phyloP scores from a whole-genome alignment of 192 early-diverging fungal genomes.

The Linnemannia zychae region DNA sequence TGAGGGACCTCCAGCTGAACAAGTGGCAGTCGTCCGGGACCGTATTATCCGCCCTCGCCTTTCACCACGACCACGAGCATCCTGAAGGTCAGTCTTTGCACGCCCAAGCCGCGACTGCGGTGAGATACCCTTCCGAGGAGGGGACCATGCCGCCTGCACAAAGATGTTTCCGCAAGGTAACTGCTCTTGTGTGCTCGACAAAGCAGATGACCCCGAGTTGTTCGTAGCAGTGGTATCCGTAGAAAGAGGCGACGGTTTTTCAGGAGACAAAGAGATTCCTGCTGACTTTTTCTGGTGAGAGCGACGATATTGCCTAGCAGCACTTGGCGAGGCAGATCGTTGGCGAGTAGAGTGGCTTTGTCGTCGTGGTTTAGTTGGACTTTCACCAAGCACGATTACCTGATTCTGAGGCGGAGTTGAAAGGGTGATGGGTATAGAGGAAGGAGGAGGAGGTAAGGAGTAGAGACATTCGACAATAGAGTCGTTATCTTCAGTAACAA shows the following conservation, averaged over 20 bases:
- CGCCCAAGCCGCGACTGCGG: not conserved
- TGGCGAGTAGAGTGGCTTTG: not conserved
- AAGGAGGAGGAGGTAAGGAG: not conserved
- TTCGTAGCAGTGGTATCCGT: not conserved
- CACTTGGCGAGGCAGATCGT: not conserved
- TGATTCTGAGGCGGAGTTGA: not conserved
- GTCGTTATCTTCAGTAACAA: not conserved
- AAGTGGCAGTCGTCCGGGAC: not conserved
- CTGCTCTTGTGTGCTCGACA: not conserved
- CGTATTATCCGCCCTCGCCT: not conserved
- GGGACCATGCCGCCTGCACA: slow-evolving; percentile 31
- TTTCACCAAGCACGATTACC: slow-evolving; percentile 1
- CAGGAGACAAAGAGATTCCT: not conserved
- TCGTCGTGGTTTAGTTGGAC: not conserved
- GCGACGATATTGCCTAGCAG: not conserved
- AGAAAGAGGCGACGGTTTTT: not conserved
- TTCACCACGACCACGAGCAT: not conserved
- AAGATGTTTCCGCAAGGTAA: slow-evolving; percentile 14
- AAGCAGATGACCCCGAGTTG: not conserved
- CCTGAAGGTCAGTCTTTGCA: not conserved
- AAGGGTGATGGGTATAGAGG: not conserved
- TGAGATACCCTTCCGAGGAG: slow-evolving; percentile 13
- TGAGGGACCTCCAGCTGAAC: not conserved
- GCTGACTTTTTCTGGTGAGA: not conserved
- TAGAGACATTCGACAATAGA: not conserved